Evolutionary conservation across 495 filamentous ascomycete species (phyloP).

Genomic region (Penicillium chermesinum): DNA sequence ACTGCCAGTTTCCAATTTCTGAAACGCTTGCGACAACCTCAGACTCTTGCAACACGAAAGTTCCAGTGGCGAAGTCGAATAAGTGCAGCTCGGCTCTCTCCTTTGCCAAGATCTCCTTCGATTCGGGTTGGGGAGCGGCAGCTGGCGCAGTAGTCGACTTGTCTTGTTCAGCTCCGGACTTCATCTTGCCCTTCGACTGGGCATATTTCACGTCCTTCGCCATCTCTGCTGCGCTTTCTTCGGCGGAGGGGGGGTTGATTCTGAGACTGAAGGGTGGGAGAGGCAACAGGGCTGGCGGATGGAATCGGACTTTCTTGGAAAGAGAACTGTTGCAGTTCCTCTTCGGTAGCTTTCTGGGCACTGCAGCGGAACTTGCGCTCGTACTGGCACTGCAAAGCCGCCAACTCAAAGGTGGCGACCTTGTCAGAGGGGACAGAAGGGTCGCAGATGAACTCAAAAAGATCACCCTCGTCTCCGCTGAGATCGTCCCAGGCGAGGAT

Average conservation of each 20-base stretch:
- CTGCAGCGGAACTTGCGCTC: constrained; percentile 84
- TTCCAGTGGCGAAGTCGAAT: constrained; percentile 80
- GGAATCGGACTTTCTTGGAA: constrained; percentile 74
- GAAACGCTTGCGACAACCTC: constrained; percentile 72
- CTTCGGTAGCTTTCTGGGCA: constrained; percentile 71
- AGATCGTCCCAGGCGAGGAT: constrained; percentile 93
- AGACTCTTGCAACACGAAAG: constrained; percentile 76
- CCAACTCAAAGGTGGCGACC: constrained; percentile 73
- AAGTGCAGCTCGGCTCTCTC: constrained; percentile 84
- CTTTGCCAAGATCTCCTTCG: constrained; percentile 64
- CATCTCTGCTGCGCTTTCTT: constrained; percentile 38
- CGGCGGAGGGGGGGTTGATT: constrained; percentile 25
- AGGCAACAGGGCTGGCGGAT: constrained; percentile 69
- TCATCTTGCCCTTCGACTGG: constrained; percentile 35
- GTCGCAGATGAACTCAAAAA: constrained; percentile 97
- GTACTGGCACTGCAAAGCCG: constrained; percentile 91
- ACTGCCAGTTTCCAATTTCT: constrained; percentile 87
- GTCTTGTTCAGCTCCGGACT: constrained; percentile 24
- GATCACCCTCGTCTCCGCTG: constrained; percentile 86
- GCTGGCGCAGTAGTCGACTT: constrained; percentile 45
- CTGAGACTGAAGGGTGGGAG: constrained; percentile 50
- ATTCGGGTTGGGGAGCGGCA: constrained; percentile 60
- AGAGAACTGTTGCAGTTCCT: constrained; percentile 80
- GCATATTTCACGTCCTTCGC: constrained; percentile 45
- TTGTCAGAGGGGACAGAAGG: constrained; percentile 59